Base-by-base conservation (phyloP, 345 rosid genomes). In the Cardamine resedifolia region DNA sequence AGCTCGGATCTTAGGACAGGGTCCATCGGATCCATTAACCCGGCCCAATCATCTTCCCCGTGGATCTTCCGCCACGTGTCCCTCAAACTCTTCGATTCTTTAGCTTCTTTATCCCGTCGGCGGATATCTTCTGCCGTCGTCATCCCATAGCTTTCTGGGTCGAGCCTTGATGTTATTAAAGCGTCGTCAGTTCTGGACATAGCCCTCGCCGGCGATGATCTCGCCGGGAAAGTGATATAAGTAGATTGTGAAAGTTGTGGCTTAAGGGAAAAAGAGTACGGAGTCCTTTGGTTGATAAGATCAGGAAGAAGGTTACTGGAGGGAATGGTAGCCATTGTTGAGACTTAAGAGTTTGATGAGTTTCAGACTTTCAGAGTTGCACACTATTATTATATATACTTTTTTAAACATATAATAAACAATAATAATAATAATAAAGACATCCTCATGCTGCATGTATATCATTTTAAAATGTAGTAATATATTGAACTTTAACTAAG, bases 31-130 rank as follows among this genome's bases (percentile, higher is more conserved):
- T 90, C 94, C 12, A 90, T 74, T 74, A 88, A 21, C 39, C 86
- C 90, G 1, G 56, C 78, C 94, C 96, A 86, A 39, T 85, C 88
- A 26, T 85, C 86, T 63, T 81, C 38, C 4, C 96, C 96, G 20
- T 90, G 89, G 75, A 86, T 78, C 67, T 85, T 84, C 23, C 80
- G 65, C 96, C 96, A 86, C 33, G 66, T 68, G 15, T 81, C 82
- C 5, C 77, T 77, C 2, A 89, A n/a, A 12, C 43, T 64, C 34
- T 66, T 74, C 9, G 72, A 73, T 59, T 72, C 68, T 34, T 16
- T n/a, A 2, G 4, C 55, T 68, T 66, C 43, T 53, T 18, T 9
- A 12, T 62, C 47, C 43, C 53, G 53, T 14, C 58, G 63, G 38
- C 44, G 24, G 18, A 61, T 57, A 10, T 44, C 27, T 26, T 53